A percentile compares a stretch with the other conserved stretches of the same genome.
Conservation (phyloP, 2,329 filamentous ascomycete species). For the Colletotrichum trifolii region DNA sequence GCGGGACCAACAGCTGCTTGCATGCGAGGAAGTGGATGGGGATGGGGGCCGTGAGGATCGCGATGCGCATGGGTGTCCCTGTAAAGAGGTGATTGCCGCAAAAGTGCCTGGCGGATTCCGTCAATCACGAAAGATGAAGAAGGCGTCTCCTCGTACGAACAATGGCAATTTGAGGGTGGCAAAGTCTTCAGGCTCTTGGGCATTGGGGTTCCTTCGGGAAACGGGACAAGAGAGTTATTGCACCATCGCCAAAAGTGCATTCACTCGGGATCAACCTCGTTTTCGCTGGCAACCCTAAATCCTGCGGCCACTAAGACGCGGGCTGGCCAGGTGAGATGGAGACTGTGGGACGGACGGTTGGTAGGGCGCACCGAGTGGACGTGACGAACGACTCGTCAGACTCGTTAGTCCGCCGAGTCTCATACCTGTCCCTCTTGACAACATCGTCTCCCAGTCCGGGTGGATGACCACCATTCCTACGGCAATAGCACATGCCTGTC, state of each 20-base stretch:
- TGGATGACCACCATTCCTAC: too few species aligned
- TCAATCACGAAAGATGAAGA: constrained; percentile 5
- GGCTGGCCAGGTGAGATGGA: neutral
- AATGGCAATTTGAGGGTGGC: neutral
- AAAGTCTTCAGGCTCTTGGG: too few species aligned
- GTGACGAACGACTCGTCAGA: too few species aligned
- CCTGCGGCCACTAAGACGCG: neutral
- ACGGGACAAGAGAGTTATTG: constrained; percentile 21
- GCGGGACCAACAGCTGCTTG: neutral
- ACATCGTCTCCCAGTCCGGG: too few species aligned
- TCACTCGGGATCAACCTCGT: constrained; percentile 10
- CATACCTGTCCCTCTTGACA: too few species aligned
- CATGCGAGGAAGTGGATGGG: neutral
- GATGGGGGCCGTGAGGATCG: neutral
- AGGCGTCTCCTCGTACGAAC: neutral
- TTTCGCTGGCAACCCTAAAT: neutral
- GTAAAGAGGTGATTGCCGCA: neutral
- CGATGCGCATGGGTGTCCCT: neutral
- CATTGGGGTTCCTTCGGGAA: neutral
- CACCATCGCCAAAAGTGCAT: constrained; percentile 32
- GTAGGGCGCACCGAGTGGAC: too few species aligned
- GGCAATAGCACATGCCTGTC: too few species aligned
- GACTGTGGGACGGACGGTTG: neutral
- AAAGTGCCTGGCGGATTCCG: neutral
- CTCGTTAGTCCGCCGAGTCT: too few species aligned